These are phyloP conservation scores for Larix sibirica DNA, from an alignment of 83 land plant genomes.

Conservation along the genomic window DNA sequence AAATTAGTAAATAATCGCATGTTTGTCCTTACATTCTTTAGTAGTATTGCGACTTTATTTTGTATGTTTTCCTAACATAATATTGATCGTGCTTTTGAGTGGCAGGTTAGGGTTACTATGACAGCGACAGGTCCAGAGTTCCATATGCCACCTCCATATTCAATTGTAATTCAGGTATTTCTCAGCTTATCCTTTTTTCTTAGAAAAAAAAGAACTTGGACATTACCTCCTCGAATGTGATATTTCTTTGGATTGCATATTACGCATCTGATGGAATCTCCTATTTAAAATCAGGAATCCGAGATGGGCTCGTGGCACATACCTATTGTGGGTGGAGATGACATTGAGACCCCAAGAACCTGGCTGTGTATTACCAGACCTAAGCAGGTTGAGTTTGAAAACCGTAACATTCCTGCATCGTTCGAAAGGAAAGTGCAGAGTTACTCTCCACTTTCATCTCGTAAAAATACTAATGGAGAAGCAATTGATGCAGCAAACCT, in stretches of 20 bases:
- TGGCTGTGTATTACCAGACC: slow-evolving; percentile 88
- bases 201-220: neutral
- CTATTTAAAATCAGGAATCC: slow-evolving; percentile 65
- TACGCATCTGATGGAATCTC: neutral
- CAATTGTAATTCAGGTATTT: slow-evolving; percentile 84
- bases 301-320: slow-evolving; percentile 92
- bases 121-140: slow-evolving; percentile 43
- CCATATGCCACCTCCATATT: slow-evolving; percentile 91
- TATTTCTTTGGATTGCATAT: neutral
- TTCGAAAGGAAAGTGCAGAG: too few relatives aligned
- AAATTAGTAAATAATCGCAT: too few relatives aligned
- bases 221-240: neutral
- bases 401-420: too few relatives aligned
- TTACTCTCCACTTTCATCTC: too few relatives aligned
- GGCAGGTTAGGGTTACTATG: slow-evolving; percentile 66
- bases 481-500: too few relatives aligned
- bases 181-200: neutral
- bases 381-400: too few relatives aligned
- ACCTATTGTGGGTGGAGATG: slow-evolving; percentile 78
- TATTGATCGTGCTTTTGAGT: too few relatives aligned
- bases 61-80: too few relatives aligned
- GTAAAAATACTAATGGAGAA: too few relatives aligned
- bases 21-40: too few relatives aligned
- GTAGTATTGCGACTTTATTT: too few relatives aligned
- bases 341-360: slow-evolving; percentile 65